Conservation (phyloP, 2,329 filamentous ascomycete genomes). For the Westerdykella aurantiaca region DNA sequence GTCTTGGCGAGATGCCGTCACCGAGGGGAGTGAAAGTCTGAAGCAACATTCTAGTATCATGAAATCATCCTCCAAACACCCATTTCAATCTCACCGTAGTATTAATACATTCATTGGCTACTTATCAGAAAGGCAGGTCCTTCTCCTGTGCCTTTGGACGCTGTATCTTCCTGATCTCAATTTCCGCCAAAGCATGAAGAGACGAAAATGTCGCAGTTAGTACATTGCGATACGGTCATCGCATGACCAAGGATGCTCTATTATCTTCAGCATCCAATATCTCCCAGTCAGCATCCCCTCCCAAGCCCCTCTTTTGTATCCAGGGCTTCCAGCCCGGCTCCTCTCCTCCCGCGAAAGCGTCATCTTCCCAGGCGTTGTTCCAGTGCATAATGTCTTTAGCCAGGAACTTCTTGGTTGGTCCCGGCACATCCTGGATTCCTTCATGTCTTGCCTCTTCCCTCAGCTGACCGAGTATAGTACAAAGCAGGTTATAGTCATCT, state of each 20-base stretch:
- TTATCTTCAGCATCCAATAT: neutral
- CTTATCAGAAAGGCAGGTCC: too few species aligned
- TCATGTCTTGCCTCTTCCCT: slow-evolving; percentile 6
- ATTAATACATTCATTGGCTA: too few species aligned
- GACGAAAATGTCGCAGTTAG: too few species aligned
- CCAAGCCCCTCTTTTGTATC: slow-evolving; percentile 3
- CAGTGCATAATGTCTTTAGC: slow-evolving; percentile 14
- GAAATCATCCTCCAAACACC: too few species aligned
- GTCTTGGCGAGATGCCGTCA: too few species aligned
- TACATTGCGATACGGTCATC: neutral
- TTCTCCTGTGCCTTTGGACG: too few species aligned
- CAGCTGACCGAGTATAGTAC: slow-evolving; percentile 8
- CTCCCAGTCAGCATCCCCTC: slow-evolving; percentile 3
- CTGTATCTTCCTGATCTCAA: too few species aligned
- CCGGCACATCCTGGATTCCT: slow-evolving; percentile 8
- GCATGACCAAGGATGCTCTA: neutral
- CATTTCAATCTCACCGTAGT: too few species aligned
- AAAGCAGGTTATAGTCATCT: slow-evolving; percentile 12
- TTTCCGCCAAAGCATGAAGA: too few species aligned
- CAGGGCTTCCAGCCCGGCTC: slow-evolving; percentile 13
- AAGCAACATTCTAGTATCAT: too few species aligned
- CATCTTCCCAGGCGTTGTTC: slow-evolving; percentile 11
- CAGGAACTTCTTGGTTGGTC: slow-evolving; percentile 10
- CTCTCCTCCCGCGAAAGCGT: slow-evolving; percentile 11
- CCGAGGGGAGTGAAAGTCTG: too few species aligned